These are phyloP conservation scores for Flaveria bidentis DNA, from an alignment of 129 eudicot genomes.

Conservation along the genomic window DNA sequence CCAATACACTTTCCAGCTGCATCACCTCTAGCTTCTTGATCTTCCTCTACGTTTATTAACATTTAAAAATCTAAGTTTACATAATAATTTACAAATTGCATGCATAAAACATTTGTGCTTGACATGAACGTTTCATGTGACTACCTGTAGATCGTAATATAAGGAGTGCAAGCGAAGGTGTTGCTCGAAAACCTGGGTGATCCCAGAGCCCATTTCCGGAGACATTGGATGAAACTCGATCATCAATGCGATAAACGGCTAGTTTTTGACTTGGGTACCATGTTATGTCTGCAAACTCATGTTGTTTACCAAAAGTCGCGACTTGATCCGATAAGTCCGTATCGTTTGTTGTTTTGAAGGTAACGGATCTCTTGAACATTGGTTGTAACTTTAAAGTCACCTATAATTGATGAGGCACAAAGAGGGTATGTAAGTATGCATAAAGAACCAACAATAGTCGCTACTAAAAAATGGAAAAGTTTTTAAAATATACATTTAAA, in stretches of 20 bases:
- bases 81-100: no score
- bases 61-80: background rate
- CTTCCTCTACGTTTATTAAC: conserved; percentile 56
- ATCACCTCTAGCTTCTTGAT: conserved; percentile 51
- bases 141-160: conserved; percentile 54
- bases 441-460: no score
- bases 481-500: no score
- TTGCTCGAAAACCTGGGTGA: conserved; percentile 61
- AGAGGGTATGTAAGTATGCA: no score
- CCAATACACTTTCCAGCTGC: conserved; percentile 59
- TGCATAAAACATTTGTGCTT: background rate
- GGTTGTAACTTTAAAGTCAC: conserved; percentile 73
- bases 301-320: conserved; percentile 51
- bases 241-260: conserved; percentile 58
- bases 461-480: no score
- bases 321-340: conserved; percentile 57
- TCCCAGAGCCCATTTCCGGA: conserved; percentile 64
- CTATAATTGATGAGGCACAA: conserved; percentile 22
- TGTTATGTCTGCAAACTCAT: conserved; percentile 55
- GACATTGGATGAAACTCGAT: conserved; percentile 52
- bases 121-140: background rate
- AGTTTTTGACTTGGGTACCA: conserved; percentile 57
- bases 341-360: conserved; percentile 46
- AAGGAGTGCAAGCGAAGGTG: conserved; percentile 42
- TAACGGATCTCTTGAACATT: conserved; percentile 69